Evolutionary conservation across 192 early-diverging fungal species (phyloP).

Genomic region (Coemansia sp.): DNA sequence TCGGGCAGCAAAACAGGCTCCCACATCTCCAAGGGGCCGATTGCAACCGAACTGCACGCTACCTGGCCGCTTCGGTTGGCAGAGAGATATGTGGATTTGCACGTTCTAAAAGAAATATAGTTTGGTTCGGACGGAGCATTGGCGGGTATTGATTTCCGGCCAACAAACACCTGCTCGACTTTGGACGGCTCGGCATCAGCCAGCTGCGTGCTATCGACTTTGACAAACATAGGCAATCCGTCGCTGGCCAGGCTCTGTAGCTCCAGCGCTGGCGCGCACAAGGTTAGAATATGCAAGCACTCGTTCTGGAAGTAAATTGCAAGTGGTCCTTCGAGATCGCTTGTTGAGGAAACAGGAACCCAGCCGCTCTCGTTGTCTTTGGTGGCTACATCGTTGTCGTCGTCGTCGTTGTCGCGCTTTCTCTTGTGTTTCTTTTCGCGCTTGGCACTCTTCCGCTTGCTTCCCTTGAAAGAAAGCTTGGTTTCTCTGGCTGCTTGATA

Average conservation of each 20-base stretch:
- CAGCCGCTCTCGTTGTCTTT: constrained; percentile 10
- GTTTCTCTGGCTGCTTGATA: constrained; percentile 19
- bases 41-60: constrained; percentile 18
- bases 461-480: constrained; percentile 37
- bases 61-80: constrained; percentile 12
- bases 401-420: not conserved
- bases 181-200: constrained; percentile 13
- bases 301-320: constrained; percentile 16
- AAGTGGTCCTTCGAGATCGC: constrained; percentile 31
- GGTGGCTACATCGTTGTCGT: not conserved
- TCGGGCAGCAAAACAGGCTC: constrained; percentile 32
- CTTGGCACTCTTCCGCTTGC: constrained; percentile 4
- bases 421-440: not conserved
- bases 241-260: not conserved
- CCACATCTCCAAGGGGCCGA: constrained; percentile 43
- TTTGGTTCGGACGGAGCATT: constrained; percentile 5
- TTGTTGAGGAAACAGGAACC: constrained; percentile 19
- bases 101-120: constrained; percentile 32
- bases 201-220: constrained; percentile 4
- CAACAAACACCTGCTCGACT: constrained; percentile 45
- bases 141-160: constrained; percentile 23
- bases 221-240: constrained; percentile 7
- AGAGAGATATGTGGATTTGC: constrained; percentile 21
- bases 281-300: constrained; percentile 9
- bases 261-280: constrained; percentile 9